These are phyloP conservation scores for Aspergillus sp. DNA, from an alignment of 2,329 filamentous ascomycete genomes.

Conservation along the genomic window DNA sequence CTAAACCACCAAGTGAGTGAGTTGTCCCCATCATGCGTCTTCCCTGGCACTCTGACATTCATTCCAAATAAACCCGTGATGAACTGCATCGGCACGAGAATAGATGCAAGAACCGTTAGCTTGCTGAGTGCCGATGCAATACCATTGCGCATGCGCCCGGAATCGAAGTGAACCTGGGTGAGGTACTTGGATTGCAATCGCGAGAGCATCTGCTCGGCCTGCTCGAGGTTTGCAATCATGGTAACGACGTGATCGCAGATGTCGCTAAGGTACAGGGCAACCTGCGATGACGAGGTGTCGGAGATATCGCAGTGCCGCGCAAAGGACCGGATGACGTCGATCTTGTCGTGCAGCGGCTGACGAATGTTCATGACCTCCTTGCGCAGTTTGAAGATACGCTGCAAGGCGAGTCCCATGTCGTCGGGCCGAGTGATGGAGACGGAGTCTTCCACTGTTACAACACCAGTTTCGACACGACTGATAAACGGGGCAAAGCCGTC, in stretches of 20 bases:
- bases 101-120: constrained; percentile 85
- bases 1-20: constrained; percentile 45
- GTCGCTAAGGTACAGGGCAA: constrained; percentile 89
- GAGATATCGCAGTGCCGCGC: constrained; percentile 95
- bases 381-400: constrained; percentile 79
- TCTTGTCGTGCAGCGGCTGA: constrained; percentile 87
- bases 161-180: constrained; percentile 85
- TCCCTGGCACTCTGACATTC: constrained; percentile 46
- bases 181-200: constrained; percentile 91
- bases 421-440: constrained; percentile 86
- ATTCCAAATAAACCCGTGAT: constrained; percentile 62
- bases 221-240: constrained; percentile 90
- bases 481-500: constrained; percentile 90
- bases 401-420: constrained; percentile 80
- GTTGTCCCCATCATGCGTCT: constrained; percentile 10
- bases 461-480: constrained; percentile 75
- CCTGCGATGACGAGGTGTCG: constrained; percentile 86
- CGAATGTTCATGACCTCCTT: constrained; percentile 90
- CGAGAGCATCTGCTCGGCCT: constrained; percentile 94
- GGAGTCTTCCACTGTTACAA: constrained; percentile 86
- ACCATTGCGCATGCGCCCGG: constrained; percentile 78
- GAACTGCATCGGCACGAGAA: constrained; percentile 88
- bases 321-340: constrained; percentile 91
- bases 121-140: constrained; percentile 86
- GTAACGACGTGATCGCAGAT: constrained; percentile 98